Base-by-base conservation (phyloP, 139 green algal species). In the Micromonas commoda region DNA sequence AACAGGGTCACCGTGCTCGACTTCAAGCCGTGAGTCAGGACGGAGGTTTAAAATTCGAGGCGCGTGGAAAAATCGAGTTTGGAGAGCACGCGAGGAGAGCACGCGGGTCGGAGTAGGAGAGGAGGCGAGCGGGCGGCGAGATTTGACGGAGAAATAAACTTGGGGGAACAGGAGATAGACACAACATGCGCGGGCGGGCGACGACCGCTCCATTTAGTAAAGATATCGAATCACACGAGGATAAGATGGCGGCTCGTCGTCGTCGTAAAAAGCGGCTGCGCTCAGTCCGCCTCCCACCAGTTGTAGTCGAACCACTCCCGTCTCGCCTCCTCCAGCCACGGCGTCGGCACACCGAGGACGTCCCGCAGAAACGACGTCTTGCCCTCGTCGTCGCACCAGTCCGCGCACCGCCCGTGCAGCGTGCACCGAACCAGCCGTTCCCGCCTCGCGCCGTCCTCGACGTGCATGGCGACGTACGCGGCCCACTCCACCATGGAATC, bases 1-100 rank as follows among this genome's bases (percentile, higher is more conserved):
- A 86, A 85, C 28, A 87, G 78, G 5, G 82, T 96, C 1, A 84
- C 72, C 38, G 87, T 96, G 6, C 21, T 96, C 24, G 89, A 96
- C 77, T 85, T 92, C 5, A 32, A 69, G 26, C 16, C 53, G 52
- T 75, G 37, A 32, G 37, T 61, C 45, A 16, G 45, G 45, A 57
- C 45, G 45, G 45, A 57, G 45, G 45, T 9, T 9, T 57, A 16
- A 16, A 19, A 21, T 63, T 63, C 52, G 52, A n/a, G 21, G 19
- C 20, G 19, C 19, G 21, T 19, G 52, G 52, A 63, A 63, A 63
- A 63, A 63, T n/a, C 19, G 21, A 63, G 19, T n/a, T 63, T 63
- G 52, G 52, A n/a, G n/a, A n/a, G n/a, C n/a, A n/a, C n/a, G n/a
- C n/a, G n/a, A n/a, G n/a, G n/a, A n/a, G n/a, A n/a, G n/a, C n/a